These are phyloP conservation scores for Penicillium coprophilum DNA, from an alignment of 495 filamentous ascomycete species.

Conservation along the genomic window DNA sequence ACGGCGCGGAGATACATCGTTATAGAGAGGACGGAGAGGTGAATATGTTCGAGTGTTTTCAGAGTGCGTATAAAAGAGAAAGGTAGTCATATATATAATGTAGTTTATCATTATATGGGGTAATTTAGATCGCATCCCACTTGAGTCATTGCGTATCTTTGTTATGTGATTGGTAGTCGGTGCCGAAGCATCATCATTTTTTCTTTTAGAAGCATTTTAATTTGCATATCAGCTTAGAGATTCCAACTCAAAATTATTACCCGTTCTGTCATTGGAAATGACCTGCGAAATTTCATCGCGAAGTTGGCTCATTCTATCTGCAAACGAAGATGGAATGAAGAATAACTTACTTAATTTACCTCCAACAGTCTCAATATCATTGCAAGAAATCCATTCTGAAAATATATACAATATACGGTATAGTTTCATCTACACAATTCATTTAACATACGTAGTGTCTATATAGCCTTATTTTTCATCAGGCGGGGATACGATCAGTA, in stretches of 20 bases:
- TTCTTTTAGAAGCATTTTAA: neutral
- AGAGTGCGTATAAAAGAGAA: too few species aligned
- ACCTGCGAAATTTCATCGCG: neutral
- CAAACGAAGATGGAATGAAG: neutral
- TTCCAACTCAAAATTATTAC: neutral
- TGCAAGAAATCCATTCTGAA: too few species aligned
- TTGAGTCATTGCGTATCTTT: constrained; percentile 7
- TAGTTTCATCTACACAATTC: too few species aligned
- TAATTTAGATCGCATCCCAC: neutral
- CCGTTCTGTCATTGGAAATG: neutral
- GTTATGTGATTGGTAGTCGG: constrained; percentile 18
- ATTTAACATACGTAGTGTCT: too few species aligned
- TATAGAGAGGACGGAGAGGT: too few species aligned
- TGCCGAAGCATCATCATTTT: constrained; percentile 3
- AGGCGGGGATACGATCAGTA: too few species aligned
- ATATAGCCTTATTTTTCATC: too few species aligned
- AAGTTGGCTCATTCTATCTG: neutral
- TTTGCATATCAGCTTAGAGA: neutral
- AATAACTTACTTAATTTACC: neutral
- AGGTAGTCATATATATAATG: neutral
- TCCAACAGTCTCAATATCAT: too few species aligned
- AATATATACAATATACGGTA: too few species aligned
- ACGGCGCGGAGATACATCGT: constrained; percentile 51
- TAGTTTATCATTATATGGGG: neutral
- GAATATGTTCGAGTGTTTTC: neutral